phyloP scores from a whole-genome alignment of 1,284 basidiomycete genomes.

The Inonotus obliquus region DNA sequence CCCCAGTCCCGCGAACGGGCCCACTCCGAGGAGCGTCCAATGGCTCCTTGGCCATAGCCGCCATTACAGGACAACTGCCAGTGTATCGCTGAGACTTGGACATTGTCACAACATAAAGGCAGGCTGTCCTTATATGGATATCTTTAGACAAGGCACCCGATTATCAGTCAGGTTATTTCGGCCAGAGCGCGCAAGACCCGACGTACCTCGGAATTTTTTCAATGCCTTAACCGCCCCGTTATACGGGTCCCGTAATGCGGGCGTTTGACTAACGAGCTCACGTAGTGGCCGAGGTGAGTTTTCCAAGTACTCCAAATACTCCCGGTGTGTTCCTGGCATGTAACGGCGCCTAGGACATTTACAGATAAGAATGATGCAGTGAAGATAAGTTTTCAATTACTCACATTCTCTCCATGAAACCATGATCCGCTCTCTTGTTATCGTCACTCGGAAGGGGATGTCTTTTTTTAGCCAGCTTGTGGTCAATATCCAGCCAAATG shows the following conservation, averaged over 20 bases:
- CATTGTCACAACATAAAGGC: slow-evolving; percentile 80
- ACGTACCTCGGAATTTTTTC: slow-evolving; percentile 63
- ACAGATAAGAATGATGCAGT: not conserved
- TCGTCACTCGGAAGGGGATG: slow-evolving; percentile 62
- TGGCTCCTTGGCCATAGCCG: slow-evolving; percentile 44
- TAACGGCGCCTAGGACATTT: slow-evolving; percentile 43
- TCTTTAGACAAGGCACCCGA: slow-evolving; percentile 27
- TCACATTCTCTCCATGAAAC: slow-evolving; percentile 78
- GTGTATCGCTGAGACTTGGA: slow-evolving; percentile 45
- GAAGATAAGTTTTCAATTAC: not conserved
- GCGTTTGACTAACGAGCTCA: slow-evolving; percentile 49
- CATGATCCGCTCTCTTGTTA: slow-evolving; percentile 58
- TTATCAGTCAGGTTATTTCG: not conserved
- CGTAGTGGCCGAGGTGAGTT: slow-evolving; percentile 49
- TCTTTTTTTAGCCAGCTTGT: slow-evolving; percentile 70
- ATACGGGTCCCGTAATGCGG: slow-evolving; percentile 66
- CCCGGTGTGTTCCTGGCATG: slow-evolving; percentile 75
- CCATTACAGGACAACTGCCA: slow-evolving; percentile 51
- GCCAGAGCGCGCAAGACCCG: not conserved
- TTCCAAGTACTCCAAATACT: slow-evolving; percentile 55
- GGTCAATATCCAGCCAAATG: slow-evolving; percentile 80
- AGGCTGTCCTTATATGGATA: slow-evolving; percentile 85
- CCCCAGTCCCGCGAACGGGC: slow-evolving; percentile 80
- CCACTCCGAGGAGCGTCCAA: slow-evolving; percentile 34
- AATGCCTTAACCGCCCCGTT: slow-evolving; percentile 75